Evolutionary conservation across 441 rosid genomes (phyloP), one percentile per base, ranked within the genome.

Genomic region (Corymbia calophylla): DNA sequence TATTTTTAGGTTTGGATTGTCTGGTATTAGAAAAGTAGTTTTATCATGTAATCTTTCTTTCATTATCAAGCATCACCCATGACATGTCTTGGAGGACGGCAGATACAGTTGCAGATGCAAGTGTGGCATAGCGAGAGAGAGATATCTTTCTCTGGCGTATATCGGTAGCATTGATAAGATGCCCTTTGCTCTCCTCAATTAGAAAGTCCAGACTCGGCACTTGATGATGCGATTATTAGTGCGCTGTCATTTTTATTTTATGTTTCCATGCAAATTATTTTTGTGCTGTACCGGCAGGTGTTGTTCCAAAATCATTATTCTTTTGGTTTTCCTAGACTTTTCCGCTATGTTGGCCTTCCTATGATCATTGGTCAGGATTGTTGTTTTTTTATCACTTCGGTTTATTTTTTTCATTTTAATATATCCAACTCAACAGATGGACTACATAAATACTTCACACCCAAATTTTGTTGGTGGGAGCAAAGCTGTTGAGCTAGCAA

Each of bases 391-490:
- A 49, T 31, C 29, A 80, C 29, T 31, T 54, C 17, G 62, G 84
- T 80, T 32, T 51, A 53, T 55, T 81, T 9, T 25, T 49, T 48
- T 60, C 8, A 23, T 87, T 31, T 53, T 77, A 87, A 13, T 87
- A 23, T 23, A 48, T 84, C 19, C 44, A 87, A 90, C 87, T 93
- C 89, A 92, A 90, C 96, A 98, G 99, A 97, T 98, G 99, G 99
- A 94, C 93, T 97, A 96, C 91, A 96, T 97, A 90, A 96, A 98
- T 90, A 97, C 99, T 85, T 96, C 99, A 66, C 99, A 98, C 93
- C 97, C 98, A 90, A 97, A 95, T 91, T 98, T 98, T 94, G 89
- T 96, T 56, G 99, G 99, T 81, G 99, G 99, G 90, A 96, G 96
- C 88, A 98, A 93, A 94, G 99, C 99, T 89, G 98, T 97, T 73